Conservation (phyloP, 164 flowering plant genomes). For the Malania oleifera region DNA sequence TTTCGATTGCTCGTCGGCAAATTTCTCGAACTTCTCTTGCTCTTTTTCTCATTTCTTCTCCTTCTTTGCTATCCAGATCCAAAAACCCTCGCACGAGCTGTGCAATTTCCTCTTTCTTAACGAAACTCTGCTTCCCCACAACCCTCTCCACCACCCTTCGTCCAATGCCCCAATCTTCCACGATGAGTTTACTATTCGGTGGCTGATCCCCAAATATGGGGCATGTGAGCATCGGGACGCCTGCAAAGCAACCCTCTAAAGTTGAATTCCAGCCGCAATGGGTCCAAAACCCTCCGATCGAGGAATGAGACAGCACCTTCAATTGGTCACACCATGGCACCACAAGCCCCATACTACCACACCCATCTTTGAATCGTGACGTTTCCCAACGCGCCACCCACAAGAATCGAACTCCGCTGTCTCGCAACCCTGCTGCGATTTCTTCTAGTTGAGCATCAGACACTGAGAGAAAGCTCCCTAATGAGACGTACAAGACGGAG, state of each 20-base stretch:
- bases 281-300: slow-evolving; percentile 47
- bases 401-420: slow-evolving; percentile 27
- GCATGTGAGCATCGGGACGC: slow-evolving; percentile 38
- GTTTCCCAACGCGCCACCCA: slow-evolving; percentile 42
- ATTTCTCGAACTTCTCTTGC: slow-evolving; percentile 19
- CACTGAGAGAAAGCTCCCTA: slow-evolving; percentile 34
- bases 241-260: slow-evolving; percentile 28
- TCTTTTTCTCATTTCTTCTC: slow-evolving; percentile 24
- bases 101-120: slow-evolving; percentile 25
- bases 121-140: background rate
- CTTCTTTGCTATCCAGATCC: slow-evolving; percentile 26
- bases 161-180: slow-evolving; percentile 48
- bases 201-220: slow-evolving; percentile 35
- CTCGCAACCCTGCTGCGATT: slow-evolving; percentile 21
- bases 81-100: slow-evolving; percentile 25
- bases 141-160: slow-evolving; percentile 17
- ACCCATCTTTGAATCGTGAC: slow-evolving; percentile 6
- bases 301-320: slow-evolving; percentile 37
- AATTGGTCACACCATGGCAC: slow-evolving; percentile 52
- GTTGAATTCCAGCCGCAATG: slow-evolving; percentile 58
- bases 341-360: slow-evolving; percentile 22
- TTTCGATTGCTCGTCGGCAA: slow-evolving; percentile 16
- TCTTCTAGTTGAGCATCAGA: slow-evolving; percentile 32
- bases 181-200: slow-evolving; percentile 31
- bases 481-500: slow-evolving; percentile 32